A percentile compares a stretch with the other conserved stretches of the same genome.
These are phyloP conservation scores for Parastagonospora nodorum DNA, from an alignment of 2,329 filamentous ascomycete species.

Conservation along the genomic window DNA sequence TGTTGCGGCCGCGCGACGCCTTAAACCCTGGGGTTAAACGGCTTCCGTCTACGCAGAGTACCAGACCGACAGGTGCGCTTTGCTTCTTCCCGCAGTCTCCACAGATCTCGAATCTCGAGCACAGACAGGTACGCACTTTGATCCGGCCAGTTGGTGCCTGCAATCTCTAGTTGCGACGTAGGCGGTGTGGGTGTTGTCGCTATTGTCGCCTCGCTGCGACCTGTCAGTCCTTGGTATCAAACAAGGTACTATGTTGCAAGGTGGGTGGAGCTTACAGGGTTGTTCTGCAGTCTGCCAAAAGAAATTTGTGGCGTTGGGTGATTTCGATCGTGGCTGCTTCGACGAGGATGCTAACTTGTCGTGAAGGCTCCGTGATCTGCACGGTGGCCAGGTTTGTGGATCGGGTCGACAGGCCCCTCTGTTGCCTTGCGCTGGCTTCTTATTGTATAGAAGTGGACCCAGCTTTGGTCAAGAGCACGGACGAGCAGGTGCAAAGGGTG, in stretches of 20 bases:
- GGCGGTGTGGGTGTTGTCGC: slow-evolving; percentile 30
- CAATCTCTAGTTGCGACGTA: slow-evolving; percentile 36
- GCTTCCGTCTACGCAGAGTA: slow-evolving; percentile 32
- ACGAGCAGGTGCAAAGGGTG: slow-evolving; percentile 5
- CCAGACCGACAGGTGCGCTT: slow-evolving; percentile 36
- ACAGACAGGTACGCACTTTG: slow-evolving; percentile 38
- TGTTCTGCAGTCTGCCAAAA: slow-evolving; percentile 41
- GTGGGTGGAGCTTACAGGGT: slow-evolving; percentile 43
- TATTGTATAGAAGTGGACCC: slow-evolving; percentile 11
- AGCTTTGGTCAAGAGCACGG: slow-evolving; percentile 5
- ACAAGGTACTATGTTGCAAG: slow-evolving; percentile 36
- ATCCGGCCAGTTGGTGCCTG: slow-evolving; percentile 29
- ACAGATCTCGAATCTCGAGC: slow-evolving; percentile 44
- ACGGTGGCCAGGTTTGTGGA: slow-evolving; percentile 32
- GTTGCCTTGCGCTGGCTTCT: slow-evolving; percentile 16
- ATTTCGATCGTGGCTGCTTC: slow-evolving; percentile 41
- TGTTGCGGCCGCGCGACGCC: slow-evolving; percentile 37
- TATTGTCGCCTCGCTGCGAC: slow-evolving; percentile 33
- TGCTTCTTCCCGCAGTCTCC: slow-evolving; percentile 46
- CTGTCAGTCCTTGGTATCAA: slow-evolving; percentile 40
- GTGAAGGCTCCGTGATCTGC: slow-evolving; percentile 38
- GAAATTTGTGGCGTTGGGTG: slow-evolving; percentile 40
- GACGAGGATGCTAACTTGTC: slow-evolving; percentile 35
- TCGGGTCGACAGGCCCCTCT: slow-evolving; percentile 21
- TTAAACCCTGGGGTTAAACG: slow-evolving; percentile 38